Percentiles rank a stretch among this genome's conserved stretches.
Conservation (phyloP, 1,284 basidiomycete genomes). For the Cryptococcus sp. region DNA sequence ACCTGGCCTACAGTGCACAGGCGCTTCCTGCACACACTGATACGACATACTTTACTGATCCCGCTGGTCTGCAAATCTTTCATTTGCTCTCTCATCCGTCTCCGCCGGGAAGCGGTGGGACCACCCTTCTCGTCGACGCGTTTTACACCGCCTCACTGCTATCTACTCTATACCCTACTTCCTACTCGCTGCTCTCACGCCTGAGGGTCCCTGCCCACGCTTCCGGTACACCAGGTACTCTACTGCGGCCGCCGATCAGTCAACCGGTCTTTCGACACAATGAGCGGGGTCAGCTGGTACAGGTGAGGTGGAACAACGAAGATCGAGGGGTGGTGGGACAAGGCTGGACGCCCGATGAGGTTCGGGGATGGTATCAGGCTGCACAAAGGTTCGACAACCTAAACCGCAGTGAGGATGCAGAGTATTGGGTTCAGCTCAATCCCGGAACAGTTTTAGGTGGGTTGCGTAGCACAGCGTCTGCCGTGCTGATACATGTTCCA, state of each 20-base stretch:
- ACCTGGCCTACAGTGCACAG: slow-evolving; percentile 83
- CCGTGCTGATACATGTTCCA: slow-evolving; percentile 37
- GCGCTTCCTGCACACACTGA: slow-evolving; percentile 91
- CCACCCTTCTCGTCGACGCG: slow-evolving; percentile 88
- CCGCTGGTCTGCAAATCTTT: slow-evolving; percentile 91
- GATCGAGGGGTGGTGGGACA: slow-evolving; percentile 76
- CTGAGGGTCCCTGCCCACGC: slow-evolving; percentile 81
- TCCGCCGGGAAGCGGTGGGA: slow-evolving; percentile 72
- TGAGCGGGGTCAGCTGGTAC: slow-evolving; percentile 62
- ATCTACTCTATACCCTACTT: slow-evolving; percentile 68
- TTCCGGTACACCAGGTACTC: slow-evolving; percentile 69
- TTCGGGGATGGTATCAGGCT: slow-evolving; percentile 83
- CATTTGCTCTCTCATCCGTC: slow-evolving; percentile 82
- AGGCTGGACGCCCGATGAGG: slow-evolving; percentile 60
- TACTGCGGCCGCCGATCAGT: slow-evolving; percentile 64
- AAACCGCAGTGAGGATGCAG: slow-evolving; percentile 74
- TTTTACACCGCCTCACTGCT: slow-evolving; percentile 86
- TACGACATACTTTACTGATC: slow-evolving; percentile 92
- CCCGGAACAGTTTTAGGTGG: slow-evolving; percentile 82
- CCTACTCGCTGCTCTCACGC: slow-evolving; percentile 70
- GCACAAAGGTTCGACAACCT: slow-evolving; percentile 75
- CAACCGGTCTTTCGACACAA: slow-evolving; percentile 69
- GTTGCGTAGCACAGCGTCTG: slow-evolving; percentile 41
- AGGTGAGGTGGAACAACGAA: slow-evolving; percentile 93
- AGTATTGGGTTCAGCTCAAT: slow-evolving; percentile 86